A percentile compares a stretch with the other conserved stretches of the same genome.
These are phyloP conservation scores for Aspergillus neotritici DNA, from an alignment of 2,329 filamentous ascomycete species.

Conservation along the genomic window DNA sequence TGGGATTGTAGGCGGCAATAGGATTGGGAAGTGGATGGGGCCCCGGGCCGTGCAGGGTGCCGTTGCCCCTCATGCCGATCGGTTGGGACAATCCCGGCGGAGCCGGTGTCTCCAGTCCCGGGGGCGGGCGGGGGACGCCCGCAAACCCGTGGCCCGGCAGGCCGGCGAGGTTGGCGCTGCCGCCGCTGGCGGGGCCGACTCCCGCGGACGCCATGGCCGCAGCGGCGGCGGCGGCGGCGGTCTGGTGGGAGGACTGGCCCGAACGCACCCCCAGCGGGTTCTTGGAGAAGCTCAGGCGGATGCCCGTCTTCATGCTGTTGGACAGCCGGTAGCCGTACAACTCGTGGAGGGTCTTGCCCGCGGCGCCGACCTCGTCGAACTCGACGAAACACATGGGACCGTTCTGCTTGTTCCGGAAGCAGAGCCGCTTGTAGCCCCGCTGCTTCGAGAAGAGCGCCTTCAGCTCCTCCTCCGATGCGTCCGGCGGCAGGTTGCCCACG, in stretches of 20 bases:
- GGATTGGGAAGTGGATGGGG: constrained; percentile 23
- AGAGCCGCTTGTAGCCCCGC: constrained; percentile 89
- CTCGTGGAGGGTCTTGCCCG: constrained; percentile 84
- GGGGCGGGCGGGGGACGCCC: constrained; percentile 69
- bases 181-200: constrained; percentile 46
- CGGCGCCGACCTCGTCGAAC: constrained; percentile 88
- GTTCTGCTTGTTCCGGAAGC: constrained; percentile 90
- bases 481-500: constrained; percentile 89
- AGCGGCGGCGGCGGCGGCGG: too few species aligned
- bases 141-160: constrained; percentile 60
- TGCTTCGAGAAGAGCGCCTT: constrained; percentile 91
- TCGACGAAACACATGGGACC: constrained; percentile 99
- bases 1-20: constrained; percentile 31
- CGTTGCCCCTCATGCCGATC: constrained; percentile 29
- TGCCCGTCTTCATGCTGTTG: constrained; percentile 91
- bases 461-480: constrained; percentile 91
- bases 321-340: constrained; percentile 81
- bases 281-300: constrained; percentile 93
- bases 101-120: constrained; percentile 59
- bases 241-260: constrained; percentile 48
- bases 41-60: constrained; percentile 26
- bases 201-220: constrained; percentile 46
- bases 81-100: constrained; percentile 62
- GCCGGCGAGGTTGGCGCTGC: constrained; percentile 51
- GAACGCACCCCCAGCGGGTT: constrained; percentile 91